Conservation (phyloP, 139 green algal genomes). For the Ettlia oleoabundans region DNA sequence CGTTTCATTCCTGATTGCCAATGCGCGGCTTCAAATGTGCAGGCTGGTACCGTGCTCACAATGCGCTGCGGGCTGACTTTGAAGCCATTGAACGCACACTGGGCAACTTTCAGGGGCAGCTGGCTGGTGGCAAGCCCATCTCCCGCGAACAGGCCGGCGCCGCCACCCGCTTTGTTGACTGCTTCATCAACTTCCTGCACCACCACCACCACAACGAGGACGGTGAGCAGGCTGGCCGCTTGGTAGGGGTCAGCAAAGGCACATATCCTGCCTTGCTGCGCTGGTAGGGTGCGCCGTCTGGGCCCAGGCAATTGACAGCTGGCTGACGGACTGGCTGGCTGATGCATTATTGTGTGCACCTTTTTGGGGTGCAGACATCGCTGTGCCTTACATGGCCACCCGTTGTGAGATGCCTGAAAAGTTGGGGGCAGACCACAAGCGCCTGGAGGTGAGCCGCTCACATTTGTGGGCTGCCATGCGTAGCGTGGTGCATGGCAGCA, state of each 20-base stretch:
- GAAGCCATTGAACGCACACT: not conserved
- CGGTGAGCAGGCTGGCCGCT: not conserved
- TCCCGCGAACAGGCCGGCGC: not conserved
- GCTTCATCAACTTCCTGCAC: slow-evolving; percentile 16
- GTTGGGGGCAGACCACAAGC: slow-evolving; percentile 7
- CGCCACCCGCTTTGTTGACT: not conserved
- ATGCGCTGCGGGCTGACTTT: slow-evolving; percentile 5
- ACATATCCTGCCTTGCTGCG: not conserved
- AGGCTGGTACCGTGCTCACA: slow-evolving; percentile 23
- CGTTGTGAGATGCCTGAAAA: slow-evolving; percentile 9
- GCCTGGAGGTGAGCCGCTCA: not conserved
- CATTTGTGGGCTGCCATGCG: too few relatives aligned
- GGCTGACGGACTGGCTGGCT: too few relatives aligned
- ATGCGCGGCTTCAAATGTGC: not conserved
- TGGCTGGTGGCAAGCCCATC: not conserved
- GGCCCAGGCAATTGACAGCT: too few relatives aligned
- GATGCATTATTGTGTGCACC: not conserved
- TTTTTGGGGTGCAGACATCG: not conserved
- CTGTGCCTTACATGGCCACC: not conserved
- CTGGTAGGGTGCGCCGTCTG: too few relatives aligned
- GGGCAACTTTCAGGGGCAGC: not conserved
- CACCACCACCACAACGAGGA: slow-evolving; percentile 25
- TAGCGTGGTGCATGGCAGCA: too few relatives aligned
- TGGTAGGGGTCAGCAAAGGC: not conserved
- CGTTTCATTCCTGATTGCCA: too few relatives aligned